Conservation (phyloP, 768 basidiomycete species). For the Auricularia cornea region DNA sequence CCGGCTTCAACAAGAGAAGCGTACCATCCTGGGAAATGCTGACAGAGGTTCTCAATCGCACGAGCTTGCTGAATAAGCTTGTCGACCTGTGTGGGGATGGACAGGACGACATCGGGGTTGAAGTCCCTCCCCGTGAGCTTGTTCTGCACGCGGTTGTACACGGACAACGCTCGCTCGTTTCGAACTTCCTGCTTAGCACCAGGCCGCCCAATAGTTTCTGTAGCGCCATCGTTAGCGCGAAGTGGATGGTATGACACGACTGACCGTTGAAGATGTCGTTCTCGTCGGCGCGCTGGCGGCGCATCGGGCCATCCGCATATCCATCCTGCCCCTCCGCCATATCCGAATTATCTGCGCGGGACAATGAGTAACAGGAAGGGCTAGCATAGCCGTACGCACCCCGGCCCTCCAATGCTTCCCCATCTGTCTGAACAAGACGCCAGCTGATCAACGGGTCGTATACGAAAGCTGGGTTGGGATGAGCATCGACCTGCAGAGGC, state of each 20-base stretch:
- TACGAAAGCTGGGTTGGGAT: conserved; percentile 52
- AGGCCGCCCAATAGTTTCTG: conserved; percentile 40
- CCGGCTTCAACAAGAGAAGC: conserved; percentile 14
- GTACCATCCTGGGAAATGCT: conserved; percentile 93
- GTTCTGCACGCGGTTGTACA: conserved; percentile 90
- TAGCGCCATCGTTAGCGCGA: conserved; percentile 2
- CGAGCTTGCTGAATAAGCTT: conserved; percentile 90
- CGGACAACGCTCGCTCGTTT: conserved; percentile 82
- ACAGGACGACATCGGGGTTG: conserved; percentile 68
- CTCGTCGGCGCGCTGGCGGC: conserved; percentile 85
- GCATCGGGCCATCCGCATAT: conserved; percentile 69
- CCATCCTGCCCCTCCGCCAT: conserved; percentile 51
- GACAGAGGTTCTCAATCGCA: conserved; percentile 89
- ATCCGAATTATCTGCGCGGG: conserved; percentile 31
- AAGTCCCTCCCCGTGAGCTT: conserved; percentile 96
- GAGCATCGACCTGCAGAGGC: neutral
- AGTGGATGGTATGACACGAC: conserved; percentile 11
- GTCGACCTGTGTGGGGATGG: conserved; percentile 81
- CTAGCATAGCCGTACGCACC: conserved; percentile 4
- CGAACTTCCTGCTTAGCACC: conserved; percentile 74
- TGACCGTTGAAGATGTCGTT: conserved; percentile 88
- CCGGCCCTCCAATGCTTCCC: conserved; percentile 61
- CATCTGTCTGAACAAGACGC: conserved; percentile 83
- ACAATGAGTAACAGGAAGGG: neutral
- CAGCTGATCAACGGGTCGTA: conserved; percentile 98